Conservation (phyloP, 257 asterid genomes). For the Primulina eburnea region DNA sequence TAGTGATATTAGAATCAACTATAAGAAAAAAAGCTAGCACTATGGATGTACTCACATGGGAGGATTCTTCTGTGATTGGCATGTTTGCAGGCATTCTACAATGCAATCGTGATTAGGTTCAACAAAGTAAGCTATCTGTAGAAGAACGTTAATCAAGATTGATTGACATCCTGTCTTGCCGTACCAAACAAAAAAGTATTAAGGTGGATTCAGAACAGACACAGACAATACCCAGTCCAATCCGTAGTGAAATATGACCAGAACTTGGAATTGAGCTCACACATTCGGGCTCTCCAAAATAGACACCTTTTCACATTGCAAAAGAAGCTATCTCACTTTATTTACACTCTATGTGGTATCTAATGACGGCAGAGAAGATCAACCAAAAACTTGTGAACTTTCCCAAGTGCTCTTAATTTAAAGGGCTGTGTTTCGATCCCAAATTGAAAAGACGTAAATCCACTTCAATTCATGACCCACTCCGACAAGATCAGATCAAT, state of each 20-base stretch:
- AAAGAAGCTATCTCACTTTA: neutral
- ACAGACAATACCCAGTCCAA: neutral
- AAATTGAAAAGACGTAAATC: neutral
- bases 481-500: neutral
- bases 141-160: slow-evolving; percentile 19
- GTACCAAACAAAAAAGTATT: neutral
- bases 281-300: too few relatives aligned
- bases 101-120: slow-evolving; percentile 71
- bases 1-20: slow-evolving; percentile 4
- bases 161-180: neutral
- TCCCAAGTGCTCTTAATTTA: neutral
- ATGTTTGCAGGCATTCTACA: slow-evolving; percentile 81
- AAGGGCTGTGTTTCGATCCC: neutral
- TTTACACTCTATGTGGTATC: neutral
- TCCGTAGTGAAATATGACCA: neutral
- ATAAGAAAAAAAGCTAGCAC: slow-evolving; percentile 6
- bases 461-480: neutral
- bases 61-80: slow-evolving; percentile 73
- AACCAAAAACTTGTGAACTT: neutral
- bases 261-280: neutral
- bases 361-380: neutral
- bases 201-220: neutral
- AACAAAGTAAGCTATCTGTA: slow-evolving; percentile 75
- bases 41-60: slow-evolving; percentile 54
- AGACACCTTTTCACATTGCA: neutral